Conservation (phyloP, 2,329 filamentous ascomycete species). For the Cadophora sp. region DNA sequence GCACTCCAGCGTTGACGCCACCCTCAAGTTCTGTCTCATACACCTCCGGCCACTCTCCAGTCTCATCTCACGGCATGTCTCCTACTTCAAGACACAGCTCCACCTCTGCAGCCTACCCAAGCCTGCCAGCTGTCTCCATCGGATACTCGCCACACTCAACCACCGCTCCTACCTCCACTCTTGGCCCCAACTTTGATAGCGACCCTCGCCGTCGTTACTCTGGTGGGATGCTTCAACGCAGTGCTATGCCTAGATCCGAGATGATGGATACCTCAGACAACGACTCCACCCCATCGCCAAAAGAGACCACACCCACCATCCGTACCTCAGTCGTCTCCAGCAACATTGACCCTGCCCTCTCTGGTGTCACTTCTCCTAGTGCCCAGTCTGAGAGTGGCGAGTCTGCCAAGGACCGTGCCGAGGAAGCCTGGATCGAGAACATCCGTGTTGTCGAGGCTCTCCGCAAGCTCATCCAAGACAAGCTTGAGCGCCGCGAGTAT, state of each 20-base stretch:
- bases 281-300: constrained; percentile 40
- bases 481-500: constrained; percentile 64
- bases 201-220: constrained; percentile 71
- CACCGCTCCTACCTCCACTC: constrained; percentile 69
- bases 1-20: constrained; percentile 79
- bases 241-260: constrained; percentile 50
- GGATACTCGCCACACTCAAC: constrained; percentile 73
- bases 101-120: constrained; percentile 75
- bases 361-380: constrained; percentile 59
- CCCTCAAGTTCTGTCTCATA: constrained; percentile 79
- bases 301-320: constrained; percentile 34
- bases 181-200: constrained; percentile 70
- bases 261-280: constrained; percentile 43
- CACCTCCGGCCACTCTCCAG: constrained; percentile 78
- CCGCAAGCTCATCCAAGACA: constrained; percentile 62
- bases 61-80: constrained; percentile 71
- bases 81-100: constrained; percentile 68
- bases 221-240: constrained; percentile 70
- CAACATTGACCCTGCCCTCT: constrained; percentile 46
- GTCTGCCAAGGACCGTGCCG: constrained; percentile 61
- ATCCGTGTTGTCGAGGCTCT: constrained; percentile 69
- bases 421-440: constrained; percentile 71
- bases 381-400: constrained; percentile 60
- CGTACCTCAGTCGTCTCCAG: constrained; percentile 40
- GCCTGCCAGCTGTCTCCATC: constrained; percentile 72